Percentiles rank a stretch among this genome's conserved stretches.
Conservation (phyloP, 306 rosid species). For the Morella rubra region DNA sequence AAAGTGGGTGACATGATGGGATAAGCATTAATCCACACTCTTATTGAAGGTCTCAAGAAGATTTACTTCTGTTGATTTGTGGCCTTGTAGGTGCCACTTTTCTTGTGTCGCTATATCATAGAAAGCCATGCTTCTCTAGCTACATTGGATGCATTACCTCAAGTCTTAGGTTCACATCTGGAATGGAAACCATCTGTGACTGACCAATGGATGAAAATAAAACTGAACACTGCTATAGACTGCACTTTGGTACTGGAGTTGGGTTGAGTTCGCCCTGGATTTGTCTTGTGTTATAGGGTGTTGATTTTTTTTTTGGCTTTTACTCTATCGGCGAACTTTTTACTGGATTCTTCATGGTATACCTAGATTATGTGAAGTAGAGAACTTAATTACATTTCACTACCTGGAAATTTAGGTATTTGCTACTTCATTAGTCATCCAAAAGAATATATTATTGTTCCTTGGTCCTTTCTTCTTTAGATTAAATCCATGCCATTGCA, state of each 20-base stretch:
- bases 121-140: slow-evolving; percentile 8
- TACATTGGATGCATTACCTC: slow-evolving; percentile 9
- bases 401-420: neutral
- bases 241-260: no score
- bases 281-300: no score
- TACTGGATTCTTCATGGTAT: slow-evolving; percentile 3
- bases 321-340: slow-evolving; percentile 1
- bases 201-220: slow-evolving; percentile 7
- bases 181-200: neutral
- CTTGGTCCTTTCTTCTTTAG: neutral
- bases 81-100: slow-evolving; percentile 15
- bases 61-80: slow-evolving; percentile 5
- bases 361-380: neutral
- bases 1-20: slow-evolving; percentile 1
- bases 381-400: neutral
- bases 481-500: slow-evolving; percentile 18
- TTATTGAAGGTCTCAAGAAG: slow-evolving; percentile 9
- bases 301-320: slow-evolving; percentile 6
- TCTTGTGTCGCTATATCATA: neutral
- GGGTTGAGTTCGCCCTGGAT: no score
- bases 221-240: neutral
- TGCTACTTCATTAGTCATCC: neutral
- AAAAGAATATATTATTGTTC: neutral
- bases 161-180: neutral
- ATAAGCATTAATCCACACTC: neutral